Base-by-base conservation (phyloP, 108 stramenopile species). In the Aureococcus anophagefferens region DNA sequence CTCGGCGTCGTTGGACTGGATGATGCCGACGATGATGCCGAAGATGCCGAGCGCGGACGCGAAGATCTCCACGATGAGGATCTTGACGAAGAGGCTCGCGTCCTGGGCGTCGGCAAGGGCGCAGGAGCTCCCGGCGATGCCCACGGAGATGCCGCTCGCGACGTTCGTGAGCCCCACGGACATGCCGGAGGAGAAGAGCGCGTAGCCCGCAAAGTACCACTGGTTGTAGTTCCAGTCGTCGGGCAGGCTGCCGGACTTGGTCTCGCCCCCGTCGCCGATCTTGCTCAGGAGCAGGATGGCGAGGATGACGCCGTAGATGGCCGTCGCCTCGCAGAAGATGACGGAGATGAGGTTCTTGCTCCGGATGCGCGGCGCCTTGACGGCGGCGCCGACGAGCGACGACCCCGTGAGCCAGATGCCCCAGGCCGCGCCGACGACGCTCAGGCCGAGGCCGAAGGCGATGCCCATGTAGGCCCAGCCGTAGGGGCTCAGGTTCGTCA, bases 301-400 rank as follows among this genome's bases (percentile, higher is more conserved):
- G 89, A 99, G 91, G 72, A 99, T 99, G 62, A 99, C 95, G 35
- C 98, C 98, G 80, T 97, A 99, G 69, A 99, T 99, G 37, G 98
- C 98, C 18, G 97, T 97, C 25, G 98, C 98, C 77, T 99, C 98
- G 80, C 98, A 99, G 85, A 99, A 99, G 86, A 99, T 98, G 46
- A 99, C 94, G 76, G 92, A 91, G 79, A 99, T 95, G 79, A 99
- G 87, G 85, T 98, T 99, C 76, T 98, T 98, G 35, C 88, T 89
- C 79, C 92, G 79, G 78, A 99, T 98, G 46, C 98, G 91, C 29
- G 98, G 98, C 31, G 98, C 93, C 83, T 97, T 98, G 59, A 99
- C 90, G 33, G 98, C 95, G 18, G 98, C 98, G 46, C 97, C 97
- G 63, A 99, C 94, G 34, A 99, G 87, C 74, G 82, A 85, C 51